Evolutionary conservation across 345 rosid species (phyloP).

Genomic region (Iberis pinnata): DNA sequence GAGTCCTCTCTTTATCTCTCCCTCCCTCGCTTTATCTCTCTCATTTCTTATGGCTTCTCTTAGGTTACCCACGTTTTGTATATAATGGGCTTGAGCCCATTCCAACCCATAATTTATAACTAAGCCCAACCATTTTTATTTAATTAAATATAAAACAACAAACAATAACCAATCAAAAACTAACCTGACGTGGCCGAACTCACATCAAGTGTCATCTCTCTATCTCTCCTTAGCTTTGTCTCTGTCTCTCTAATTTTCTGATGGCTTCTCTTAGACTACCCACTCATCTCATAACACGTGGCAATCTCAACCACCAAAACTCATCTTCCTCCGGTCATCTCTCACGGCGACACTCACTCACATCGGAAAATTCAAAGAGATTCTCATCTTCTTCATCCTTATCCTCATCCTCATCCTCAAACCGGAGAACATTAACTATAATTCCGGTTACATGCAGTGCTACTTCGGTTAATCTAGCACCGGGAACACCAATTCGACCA

Average conservation of each 20-base stretch:
- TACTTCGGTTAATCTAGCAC: conserved; percentile 54
- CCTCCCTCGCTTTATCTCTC: neutral
- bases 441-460: conserved; percentile 37
- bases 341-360: conserved; percentile 37
- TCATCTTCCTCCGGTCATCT: conserved; percentile 27
- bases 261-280: conserved; percentile 53
- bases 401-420: conserved; percentile 16
- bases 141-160: neutral
- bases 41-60: conserved; percentile 36
- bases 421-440: conserved; percentile 21
- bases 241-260: neutral
- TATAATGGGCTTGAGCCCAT: no score
- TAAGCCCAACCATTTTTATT: no score
- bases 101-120: no score
- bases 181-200: conserved; percentile 38
- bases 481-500: conserved; percentile 72
- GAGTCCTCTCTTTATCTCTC: no score
- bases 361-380: conserved; percentile 23
- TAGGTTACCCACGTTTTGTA: no score
- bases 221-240: conserved; percentile 13
- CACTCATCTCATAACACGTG: conserved; percentile 43
- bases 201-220: conserved; percentile 29
- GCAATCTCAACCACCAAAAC: conserved; percentile 26
- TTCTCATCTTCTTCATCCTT: conserved; percentile 17
- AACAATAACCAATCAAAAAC: conserved; percentile 19